Evolutionary conservation across 768 basidiomycete genomes (phyloP).

Genomic region (Pleurotus citrinopileatus): DNA sequence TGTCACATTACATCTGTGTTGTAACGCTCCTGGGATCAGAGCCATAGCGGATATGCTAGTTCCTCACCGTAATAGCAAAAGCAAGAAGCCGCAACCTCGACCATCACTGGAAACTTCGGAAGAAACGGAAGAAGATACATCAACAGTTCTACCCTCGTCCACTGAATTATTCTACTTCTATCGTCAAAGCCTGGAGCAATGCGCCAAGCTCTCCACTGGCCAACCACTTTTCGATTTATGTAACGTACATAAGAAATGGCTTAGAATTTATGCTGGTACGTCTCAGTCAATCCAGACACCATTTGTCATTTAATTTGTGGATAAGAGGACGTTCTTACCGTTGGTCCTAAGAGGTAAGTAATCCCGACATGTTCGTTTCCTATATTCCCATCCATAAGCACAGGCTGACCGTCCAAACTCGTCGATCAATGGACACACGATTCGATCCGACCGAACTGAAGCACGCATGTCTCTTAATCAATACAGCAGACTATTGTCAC

Average conservation of each 20-base stretch:
- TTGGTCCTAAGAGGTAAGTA: constrained; percentile 66
- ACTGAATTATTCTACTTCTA: constrained; percentile 98
- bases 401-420: constrained; percentile 39
- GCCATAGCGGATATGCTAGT: constrained; percentile 89
- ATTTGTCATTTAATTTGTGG: constrained; percentile 10
- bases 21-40: constrained; percentile 35
- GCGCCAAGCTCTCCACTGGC: constrained; percentile 85
- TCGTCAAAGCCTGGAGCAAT: constrained; percentile 91
- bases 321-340: constrained; percentile 81
- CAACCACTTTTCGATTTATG: constrained; percentile 81
- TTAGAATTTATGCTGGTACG: constrained; percentile 87
- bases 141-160: constrained; percentile 85
- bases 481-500: constrained; percentile 97
- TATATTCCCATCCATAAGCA: neutral
- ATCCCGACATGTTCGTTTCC: neutral
- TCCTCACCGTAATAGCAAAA: constrained; percentile 59
- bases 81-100: constrained; percentile 44
- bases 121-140: constrained; percentile 37
- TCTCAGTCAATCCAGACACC: constrained; percentile 7
- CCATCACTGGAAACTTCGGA: constrained; percentile 62
- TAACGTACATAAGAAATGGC: constrained; percentile 88
- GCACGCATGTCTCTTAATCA: constrained; percentile 86
- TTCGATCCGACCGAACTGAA: constrained; percentile 73
- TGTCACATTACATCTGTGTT: neutral
- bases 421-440: constrained; percentile 79